Evolutionary conservation across 176 grass and related monocot genomes (phyloP).

Genomic region (Leersia perrieri): DNA sequence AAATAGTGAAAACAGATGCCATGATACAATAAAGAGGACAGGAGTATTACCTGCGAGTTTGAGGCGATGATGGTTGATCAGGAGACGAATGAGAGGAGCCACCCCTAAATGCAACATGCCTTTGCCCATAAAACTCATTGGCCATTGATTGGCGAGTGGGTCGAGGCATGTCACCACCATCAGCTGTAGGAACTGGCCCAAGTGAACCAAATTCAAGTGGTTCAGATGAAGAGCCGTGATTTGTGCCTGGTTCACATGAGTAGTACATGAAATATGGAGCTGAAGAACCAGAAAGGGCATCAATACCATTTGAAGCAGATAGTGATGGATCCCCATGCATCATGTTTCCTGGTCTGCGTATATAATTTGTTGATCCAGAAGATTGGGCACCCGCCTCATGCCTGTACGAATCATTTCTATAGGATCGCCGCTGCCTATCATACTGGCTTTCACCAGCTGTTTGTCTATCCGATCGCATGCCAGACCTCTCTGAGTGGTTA

Average conservation of each 20-base stretch:
- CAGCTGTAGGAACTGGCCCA: slow-evolving; percentile 38
- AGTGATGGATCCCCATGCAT: slow-evolving; percentile 48
- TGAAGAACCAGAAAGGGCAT: slow-evolving; percentile 22
- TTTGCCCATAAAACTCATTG: slow-evolving; percentile 54
- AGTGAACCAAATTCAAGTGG: slow-evolving; percentile 70
- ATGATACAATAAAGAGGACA: slow-evolving; percentile 24
- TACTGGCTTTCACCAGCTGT: slow-evolving; percentile 45
- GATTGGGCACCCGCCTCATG: slow-evolving; percentile 46
- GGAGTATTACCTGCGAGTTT: slow-evolving; percentile 49
- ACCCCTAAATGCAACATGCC: slow-evolving; percentile 43
- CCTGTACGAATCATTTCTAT: slow-evolving; percentile 68
- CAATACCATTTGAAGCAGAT: slow-evolving; percentile 47
- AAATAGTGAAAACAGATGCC: not conserved
- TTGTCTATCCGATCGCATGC: slow-evolving; percentile 43
- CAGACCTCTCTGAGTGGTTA: slow-evolving; percentile 59
- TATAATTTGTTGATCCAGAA: slow-evolving; percentile 47
- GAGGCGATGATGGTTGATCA: slow-evolving; percentile 75
- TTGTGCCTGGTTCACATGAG: slow-evolving; percentile 46
- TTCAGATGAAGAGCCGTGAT: slow-evolving; percentile 45
- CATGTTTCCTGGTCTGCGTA: slow-evolving; percentile 39
- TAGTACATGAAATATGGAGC: slow-evolving; percentile 56
- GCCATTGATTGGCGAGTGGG: slow-evolving; percentile 31
- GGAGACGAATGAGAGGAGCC: slow-evolving; percentile 68
- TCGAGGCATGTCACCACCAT: slow-evolving; percentile 40
- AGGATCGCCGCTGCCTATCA: slow-evolving; percentile 61